Conservation (phyloP, 2,329 filamentous ascomycete species). For the Sporothrix pseudoabietina region DNA sequence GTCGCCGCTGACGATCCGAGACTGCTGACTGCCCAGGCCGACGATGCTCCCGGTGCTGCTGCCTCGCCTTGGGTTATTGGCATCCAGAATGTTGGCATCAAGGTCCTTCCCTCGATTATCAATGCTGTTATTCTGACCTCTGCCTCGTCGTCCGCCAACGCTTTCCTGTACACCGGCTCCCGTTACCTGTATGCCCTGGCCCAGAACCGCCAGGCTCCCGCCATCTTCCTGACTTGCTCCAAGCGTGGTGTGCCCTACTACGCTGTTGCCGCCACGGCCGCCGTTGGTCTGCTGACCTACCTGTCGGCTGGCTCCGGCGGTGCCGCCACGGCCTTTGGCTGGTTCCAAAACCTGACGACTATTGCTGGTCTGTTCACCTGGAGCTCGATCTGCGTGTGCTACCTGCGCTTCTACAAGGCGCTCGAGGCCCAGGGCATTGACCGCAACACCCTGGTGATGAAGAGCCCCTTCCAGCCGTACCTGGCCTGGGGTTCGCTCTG, state of each 20-base stretch:
- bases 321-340: conserved; percentile 47
- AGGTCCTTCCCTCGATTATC: conserved; percentile 62
- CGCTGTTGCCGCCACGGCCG: conserved; percentile 49
- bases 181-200: conserved; percentile 63
- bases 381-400: conserved; percentile 67
- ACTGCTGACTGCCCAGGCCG: conserved; percentile 53
- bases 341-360: conserved; percentile 50
- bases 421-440: conserved; percentile 66
- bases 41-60: conserved; percentile 50
- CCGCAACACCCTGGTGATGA: conserved; percentile 66
- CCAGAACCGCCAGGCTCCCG: conserved; percentile 60
- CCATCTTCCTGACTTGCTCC: conserved; percentile 61
- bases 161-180: conserved; percentile 61
- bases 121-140: conserved; percentile 64
- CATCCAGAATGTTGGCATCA: conserved; percentile 66
- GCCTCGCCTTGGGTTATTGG: conserved; percentile 67
- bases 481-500: conserved; percentile 64
- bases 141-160: conserved; percentile 61
- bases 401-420: conserved; percentile 69
- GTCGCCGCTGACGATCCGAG: conserved; percentile 63
- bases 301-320: conserved; percentile 67
- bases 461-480: conserved; percentile 67
- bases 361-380: conserved; percentile 72
- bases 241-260: conserved; percentile 50
- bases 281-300: conserved; percentile 68